phyloP scores from a whole-genome alignment of 2,329 filamentous ascomycete species.

The Pseudogymnoascus sp. region DNA sequence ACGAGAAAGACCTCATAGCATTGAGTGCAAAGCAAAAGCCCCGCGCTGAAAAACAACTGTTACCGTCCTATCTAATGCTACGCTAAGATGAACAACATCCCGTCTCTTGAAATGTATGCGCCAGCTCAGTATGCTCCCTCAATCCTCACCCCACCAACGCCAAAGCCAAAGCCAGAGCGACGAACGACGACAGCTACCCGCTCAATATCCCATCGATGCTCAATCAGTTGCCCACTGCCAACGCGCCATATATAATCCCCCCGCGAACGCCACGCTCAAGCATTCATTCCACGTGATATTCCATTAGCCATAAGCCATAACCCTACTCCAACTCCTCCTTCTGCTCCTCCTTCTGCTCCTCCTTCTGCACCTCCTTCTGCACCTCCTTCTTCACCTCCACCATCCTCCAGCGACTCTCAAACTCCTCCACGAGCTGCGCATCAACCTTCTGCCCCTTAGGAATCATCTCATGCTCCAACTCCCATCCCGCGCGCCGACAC shows the following conservation, averaged over 20 bases:
- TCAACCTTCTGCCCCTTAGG: slow-evolving; percentile 54
- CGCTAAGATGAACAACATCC: background rate
- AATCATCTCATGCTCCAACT: slow-evolving; percentile 70
- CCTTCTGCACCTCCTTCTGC: background rate
- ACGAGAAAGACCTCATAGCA: background rate
- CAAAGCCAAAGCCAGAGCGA: background rate
- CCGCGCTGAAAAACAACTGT: background rate
- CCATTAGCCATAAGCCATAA: background rate
- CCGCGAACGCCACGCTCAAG: background rate
- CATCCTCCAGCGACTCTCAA: slow-evolving; percentile 29
- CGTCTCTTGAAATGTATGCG: background rate
- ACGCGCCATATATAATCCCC: background rate
- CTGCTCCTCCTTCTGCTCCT: background rate
- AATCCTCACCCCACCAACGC: background rate
- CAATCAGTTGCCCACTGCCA: background rate
- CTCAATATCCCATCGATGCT: background rate
- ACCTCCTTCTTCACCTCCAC: background rate
- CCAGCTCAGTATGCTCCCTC: background rate
- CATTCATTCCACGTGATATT: background rate
- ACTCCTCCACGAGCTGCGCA: slow-evolving; percentile 42
- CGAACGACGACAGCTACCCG: background rate
- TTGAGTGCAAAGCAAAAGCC: background rate
- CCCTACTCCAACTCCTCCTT: background rate
- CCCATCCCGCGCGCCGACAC: slow-evolving; percentile 73
- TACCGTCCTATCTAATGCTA: background rate